These are phyloP conservation scores for Saccharomycopsis hybrid DNA, from an alignment of 1,139 yeast genomes.

Conservation along the genomic window DNA sequence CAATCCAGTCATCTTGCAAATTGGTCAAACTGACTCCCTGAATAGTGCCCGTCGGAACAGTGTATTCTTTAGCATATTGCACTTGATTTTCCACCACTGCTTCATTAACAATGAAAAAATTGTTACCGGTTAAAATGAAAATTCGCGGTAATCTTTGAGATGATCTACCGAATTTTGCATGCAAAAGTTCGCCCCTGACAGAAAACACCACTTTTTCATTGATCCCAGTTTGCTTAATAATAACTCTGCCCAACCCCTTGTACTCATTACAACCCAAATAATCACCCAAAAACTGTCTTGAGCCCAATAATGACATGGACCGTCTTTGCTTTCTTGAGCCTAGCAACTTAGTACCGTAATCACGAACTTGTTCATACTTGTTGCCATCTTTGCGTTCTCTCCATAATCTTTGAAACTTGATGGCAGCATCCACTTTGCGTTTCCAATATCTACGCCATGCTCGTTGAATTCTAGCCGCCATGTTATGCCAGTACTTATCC, in stretches of 20 bases:
- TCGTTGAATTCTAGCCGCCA: conserved; percentile 96
- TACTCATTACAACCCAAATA: conserved; percentile 78
- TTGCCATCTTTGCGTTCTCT: conserved; percentile 76
- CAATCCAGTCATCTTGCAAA: conserved; percentile 91
- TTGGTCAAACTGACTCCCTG: conserved; percentile 63
- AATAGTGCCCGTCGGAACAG: conserved; percentile 56
- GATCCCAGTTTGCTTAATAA: conserved; percentile 62
- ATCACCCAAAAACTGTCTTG: conserved; percentile 91
- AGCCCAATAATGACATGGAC: conserved; percentile 78
- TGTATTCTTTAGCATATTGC: conserved; percentile 57
- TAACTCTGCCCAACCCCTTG: conserved; percentile 62
- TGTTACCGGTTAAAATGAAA: conserved; percentile 57
- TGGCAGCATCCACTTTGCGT: conserved; percentile 83
- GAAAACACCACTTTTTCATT: conserved; percentile 72
- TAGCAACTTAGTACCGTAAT: conserved; percentile 65
- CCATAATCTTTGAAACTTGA: conserved; percentile 78
- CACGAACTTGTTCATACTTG: conserved; percentile 76
- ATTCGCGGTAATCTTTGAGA: conserved; percentile 72
- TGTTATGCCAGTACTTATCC: conserved; percentile 95
- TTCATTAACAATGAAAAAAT: conserved; percentile 67
- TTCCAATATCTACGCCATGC: conserved; percentile 88
- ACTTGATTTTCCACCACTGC: conserved; percentile 67
- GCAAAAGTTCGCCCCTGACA: conserved; percentile 69
- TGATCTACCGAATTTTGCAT: conserved; percentile 88
- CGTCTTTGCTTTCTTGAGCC: conserved; percentile 85